Percentiles rank a stretch among this genome's conserved stretches.
phyloP scores from a whole-genome alignment of 2,329 filamentous ascomycete species.

The Fusarium nisikadoi region DNA sequence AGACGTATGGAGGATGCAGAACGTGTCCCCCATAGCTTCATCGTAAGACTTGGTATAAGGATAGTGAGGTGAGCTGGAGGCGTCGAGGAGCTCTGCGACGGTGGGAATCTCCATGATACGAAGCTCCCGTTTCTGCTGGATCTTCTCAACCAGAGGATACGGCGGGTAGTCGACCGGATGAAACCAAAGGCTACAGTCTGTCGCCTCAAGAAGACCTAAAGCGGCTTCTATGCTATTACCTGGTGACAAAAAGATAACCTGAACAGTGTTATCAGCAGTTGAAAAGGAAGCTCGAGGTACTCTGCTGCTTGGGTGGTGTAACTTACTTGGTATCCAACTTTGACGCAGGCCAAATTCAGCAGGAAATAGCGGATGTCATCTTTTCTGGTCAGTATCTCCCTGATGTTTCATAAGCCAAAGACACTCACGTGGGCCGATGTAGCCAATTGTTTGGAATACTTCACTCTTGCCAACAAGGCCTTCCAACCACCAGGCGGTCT shows the following conservation, averaged over 20 bases:
- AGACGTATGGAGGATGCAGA: background rate
- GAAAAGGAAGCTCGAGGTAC: background rate
- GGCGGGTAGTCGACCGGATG: background rate
- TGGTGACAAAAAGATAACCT: background rate
- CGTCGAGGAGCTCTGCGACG: background rate
- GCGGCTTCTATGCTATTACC: background rate
- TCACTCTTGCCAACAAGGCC: background rate
- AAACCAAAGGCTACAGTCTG: background rate
- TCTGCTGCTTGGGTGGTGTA: background rate
- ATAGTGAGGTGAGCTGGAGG: background rate
- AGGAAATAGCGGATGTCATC: background rate
- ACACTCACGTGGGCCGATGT: background rate
- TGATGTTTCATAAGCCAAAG: fast-evolving
- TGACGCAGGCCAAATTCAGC: background rate
- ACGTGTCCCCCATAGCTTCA: fast-evolving
- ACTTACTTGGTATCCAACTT: background rate
- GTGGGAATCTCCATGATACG: background rate
- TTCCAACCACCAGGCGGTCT: background rate
- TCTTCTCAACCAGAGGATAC: background rate
- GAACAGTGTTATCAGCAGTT: too few relatives aligned
- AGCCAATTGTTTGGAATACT: background rate
- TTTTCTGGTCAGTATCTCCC: fast-evolving
- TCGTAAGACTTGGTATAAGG: background rate
- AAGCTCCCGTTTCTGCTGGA: background rate
- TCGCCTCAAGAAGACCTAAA: background rate